Evolutionary conservation across 179 eudicot species (phyloP).

Genomic region (Actinidia chinensis): DNA sequence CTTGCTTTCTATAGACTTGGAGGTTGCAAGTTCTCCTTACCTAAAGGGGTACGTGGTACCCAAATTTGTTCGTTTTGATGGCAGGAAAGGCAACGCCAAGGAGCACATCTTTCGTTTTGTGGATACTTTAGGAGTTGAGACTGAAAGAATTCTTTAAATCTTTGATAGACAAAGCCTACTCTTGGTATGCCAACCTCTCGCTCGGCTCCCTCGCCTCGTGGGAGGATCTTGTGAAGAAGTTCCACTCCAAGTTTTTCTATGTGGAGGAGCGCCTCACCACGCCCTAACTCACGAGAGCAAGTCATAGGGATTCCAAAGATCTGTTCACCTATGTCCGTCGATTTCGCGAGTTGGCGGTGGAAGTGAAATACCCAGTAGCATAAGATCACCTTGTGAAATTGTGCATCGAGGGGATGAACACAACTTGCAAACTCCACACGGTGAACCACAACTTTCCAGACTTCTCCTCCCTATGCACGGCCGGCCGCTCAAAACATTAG

Average conservation of each 20-base stretch:
- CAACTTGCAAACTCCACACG: neutral
- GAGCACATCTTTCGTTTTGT: neutral
- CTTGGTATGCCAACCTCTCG: neutral
- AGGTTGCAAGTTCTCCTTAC: neutral
- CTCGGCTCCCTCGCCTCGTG: neutral
- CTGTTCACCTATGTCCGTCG: neutral
- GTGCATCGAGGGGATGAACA: neutral
- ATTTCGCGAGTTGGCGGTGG: neutral
- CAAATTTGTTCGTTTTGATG: neutral
- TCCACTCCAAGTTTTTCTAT: too few species aligned
- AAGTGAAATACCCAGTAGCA: neutral
- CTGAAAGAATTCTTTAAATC: neutral
- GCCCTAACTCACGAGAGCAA: too few species aligned
- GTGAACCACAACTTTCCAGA: too few species aligned
- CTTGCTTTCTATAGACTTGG: neutral
- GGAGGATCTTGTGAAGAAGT: neutral
- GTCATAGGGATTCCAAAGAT: neutral
- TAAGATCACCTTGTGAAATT: neutral
- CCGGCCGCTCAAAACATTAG: too few species aligned
- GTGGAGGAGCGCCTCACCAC: neutral
- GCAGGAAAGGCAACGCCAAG: neutral
- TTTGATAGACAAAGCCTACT: neutral
- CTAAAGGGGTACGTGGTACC: neutral
- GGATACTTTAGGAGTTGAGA: neutral
- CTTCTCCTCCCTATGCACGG: too few species aligned